Base-by-base conservation (phyloP, 768 basidiomycete species). In the Gloeopeniophorella convolvens region DNA sequence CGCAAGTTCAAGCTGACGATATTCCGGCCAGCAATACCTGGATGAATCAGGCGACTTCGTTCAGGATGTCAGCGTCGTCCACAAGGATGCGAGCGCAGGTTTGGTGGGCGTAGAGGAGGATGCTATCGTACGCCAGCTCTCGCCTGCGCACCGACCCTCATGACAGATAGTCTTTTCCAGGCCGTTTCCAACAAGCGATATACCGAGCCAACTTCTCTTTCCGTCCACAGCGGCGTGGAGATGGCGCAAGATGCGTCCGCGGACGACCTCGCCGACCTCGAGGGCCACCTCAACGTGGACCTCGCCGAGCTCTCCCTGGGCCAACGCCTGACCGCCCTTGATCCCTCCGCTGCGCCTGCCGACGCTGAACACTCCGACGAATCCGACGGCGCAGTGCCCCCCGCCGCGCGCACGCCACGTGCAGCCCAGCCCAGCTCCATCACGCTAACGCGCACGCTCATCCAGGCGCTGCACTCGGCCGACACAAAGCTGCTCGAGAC, bases 401-500 rank as follows among this genome's bases (percentile, higher is more conserved):
- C 48, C 43, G 40, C 21, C 27, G 57, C 49, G 42, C 62, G 46
- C 41, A 46, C 50, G 2, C 36, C 37, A 23, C 62, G 63, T 7
- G 61, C 72, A n/a, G 66, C 82, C 16, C 34, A 41, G 28, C 42
- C 45, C 15, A 89, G 93, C 31, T 82, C 90, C 1, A 82, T 84
- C 56, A 94, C 95, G 0, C 77, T 98, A 51, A 90, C 95, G 23
- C 84, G 92, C 48, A 94, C 95, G 23, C 76, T 99, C 42, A 89
- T 95, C 50, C 96, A 99, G 69, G 95, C 96, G 0, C 70, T 99
- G 23, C 96, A 99, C 65, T 97, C 96, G 1, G 85, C 88, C 16
- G 96, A 99, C 71, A 78, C 87, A 2, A 79, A 80, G 9, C 71
- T 98, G 31, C 70, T 98, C 52, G 90, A 96, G 63, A 85, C 85